Percentiles rank a stretch among this genome's conserved stretches.
phyloP scores from a whole-genome alignment of 75 land plant genomes.

The Chamaecyparis obtusa region DNA sequence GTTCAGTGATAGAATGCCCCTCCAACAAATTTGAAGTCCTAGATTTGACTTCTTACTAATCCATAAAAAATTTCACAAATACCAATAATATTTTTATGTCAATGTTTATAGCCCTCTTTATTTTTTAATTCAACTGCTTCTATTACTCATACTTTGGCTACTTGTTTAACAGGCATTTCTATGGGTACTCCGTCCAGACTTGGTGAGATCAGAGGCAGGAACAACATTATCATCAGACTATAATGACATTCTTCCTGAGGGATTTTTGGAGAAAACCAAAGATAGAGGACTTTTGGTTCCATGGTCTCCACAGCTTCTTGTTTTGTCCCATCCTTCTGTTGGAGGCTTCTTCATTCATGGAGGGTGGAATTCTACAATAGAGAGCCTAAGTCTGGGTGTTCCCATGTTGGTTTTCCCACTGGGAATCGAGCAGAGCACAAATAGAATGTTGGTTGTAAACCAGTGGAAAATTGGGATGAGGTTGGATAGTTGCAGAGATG shows the following conservation, averaged over 20 bases:
- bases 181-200: conserved; percentile 1
- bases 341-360: conserved; percentile 23
- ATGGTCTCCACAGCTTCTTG: conserved; percentile 21
- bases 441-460: conserved; percentile 5
- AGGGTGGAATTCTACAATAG: conserved; percentile 25
- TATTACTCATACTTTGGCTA: too few relatives aligned
- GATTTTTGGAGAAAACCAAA: conserved; percentile 11
- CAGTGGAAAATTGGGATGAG: conserved; percentile 8
- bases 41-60: too few relatives aligned
- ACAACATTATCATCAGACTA: conserved; percentile 6
- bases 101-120: too few relatives aligned
- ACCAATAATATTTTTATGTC: too few relatives aligned
- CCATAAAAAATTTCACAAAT: too few relatives aligned
- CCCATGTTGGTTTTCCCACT: conserved; percentile 27
- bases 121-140: too few relatives aligned
- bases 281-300: conserved; percentile 20
- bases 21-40: too few relatives aligned
- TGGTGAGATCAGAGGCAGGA: not conserved
- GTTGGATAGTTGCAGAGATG: not conserved
- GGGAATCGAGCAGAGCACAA: conserved; percentile 18
- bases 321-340: conserved; percentile 18
- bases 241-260: not conserved
- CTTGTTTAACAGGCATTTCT: not conserved
- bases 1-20: too few relatives aligned
- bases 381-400: conserved; percentile 19